Evolutionary conservation across 768 basidiomycete genomes (phyloP), one percentile per base, ranked within the genome.

Genomic region (Lactifluus pinguis): DNA sequence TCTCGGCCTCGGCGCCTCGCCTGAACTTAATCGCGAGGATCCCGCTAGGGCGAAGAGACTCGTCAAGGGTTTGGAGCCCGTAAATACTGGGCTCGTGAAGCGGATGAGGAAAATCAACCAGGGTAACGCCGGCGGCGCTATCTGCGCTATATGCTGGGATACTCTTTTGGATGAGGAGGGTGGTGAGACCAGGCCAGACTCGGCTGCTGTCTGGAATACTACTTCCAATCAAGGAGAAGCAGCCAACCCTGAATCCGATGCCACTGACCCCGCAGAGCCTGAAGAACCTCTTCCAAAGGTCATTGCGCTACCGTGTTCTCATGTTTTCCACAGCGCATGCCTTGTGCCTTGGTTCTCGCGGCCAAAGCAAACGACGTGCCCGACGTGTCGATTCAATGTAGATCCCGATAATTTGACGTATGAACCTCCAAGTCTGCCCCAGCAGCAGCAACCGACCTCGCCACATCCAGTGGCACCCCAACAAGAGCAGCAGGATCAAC

Each of bases 281-380:
- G 62, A 56, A 48, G 55, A 63, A 29, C 60, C 66, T 38, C 66
- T 66, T 60, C 57, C 75, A 72, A 29, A 80, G 75, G 80, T 91
- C 52, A 82, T 91, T 39, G 74, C 83, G 3, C 79, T 92, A 9
- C 89, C 89, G 4, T 92, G 89, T 68, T 82, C 87, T 8, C 89
- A 92, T 70, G 83, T 88, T 54, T 92, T 91, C 74, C 89, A 92
- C 65, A 80, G 86, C 1, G 76, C 83, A 0, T 92, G 89, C 71
- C 79, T 92, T 39, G 69, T 87, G 10, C 89, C 89, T 1, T 92
- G 89, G 89, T 92, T 92, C 71, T 82, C 89, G 3, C 77, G 86
- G 59, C 86, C 88, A 11, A 79, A 77, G 47, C 86, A 87, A 65
- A 90, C 89, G 19, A 91, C 89, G 1, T 92, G 89, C 65, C 89